Evolutionary conservation across 1,284 basidiomycete species (phyloP).

Genomic region (Cystobasidium sp.): DNA sequence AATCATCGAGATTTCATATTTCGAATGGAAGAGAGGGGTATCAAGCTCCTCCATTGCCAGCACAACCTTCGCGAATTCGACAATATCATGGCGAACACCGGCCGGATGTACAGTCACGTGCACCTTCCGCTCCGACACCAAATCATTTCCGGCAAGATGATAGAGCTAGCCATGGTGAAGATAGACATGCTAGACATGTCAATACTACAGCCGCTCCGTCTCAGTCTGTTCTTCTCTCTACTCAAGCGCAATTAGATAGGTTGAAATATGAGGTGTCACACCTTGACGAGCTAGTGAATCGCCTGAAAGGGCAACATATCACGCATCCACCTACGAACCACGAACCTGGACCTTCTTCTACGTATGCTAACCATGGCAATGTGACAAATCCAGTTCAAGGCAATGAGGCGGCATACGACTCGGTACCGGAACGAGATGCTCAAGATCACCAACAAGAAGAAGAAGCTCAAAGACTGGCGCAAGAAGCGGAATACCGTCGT

Average conservation of each 20-base stretch:
- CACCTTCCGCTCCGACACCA: not conserved
- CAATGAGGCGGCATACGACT: not conserved
- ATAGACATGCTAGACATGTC: not conserved
- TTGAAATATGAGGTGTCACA: conserved; percentile 20
- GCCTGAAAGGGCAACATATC: conserved; percentile 7
- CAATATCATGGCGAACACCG: too few species aligned
- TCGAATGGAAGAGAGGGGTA: too few species aligned
- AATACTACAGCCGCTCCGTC: not conserved
- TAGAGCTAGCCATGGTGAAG: not conserved
- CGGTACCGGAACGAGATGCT: not conserved
- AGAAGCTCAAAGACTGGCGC: not conserved
- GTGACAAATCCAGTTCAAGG: not conserved
- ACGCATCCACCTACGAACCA: not conserved
- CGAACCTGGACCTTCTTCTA: not conserved
- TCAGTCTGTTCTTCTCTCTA: conserved; percentile 14
- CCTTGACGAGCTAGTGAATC: conserved; percentile 16
- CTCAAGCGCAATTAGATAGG: conserved; percentile 15
- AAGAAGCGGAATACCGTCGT: not conserved
- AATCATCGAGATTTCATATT: too few species aligned
- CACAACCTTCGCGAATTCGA: too few species aligned
- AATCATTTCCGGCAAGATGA: not conserved
- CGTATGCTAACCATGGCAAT: too few species aligned
- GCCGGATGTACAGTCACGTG: too few species aligned
- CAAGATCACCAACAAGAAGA: conserved; percentile 6
- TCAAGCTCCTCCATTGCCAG: too few species aligned